phyloP scores from a whole-genome alignment of 192 early-diverging fungal genomes.

The Rhizophlyctis rosea region DNA sequence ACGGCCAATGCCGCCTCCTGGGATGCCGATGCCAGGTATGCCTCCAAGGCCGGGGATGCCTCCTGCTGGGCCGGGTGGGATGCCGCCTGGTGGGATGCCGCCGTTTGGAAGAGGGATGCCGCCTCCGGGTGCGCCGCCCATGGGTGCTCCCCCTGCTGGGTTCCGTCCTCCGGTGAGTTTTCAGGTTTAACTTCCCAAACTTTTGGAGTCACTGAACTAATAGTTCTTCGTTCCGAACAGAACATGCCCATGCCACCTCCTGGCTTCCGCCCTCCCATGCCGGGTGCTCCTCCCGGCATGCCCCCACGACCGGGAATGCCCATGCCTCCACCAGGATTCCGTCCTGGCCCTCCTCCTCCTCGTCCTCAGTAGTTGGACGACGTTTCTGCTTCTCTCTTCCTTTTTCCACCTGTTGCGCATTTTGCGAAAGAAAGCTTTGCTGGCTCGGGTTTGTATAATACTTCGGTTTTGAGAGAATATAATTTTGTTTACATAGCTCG shows the following conservation, averaged over 20 bases:
- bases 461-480: too few relatives aligned
- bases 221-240: background rate
- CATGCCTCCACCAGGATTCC: constrained; percentile 29
- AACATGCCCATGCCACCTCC: constrained; percentile 52
- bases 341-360: constrained; percentile 40
- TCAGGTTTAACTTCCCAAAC: background rate
- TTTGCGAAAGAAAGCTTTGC: background rate
- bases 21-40: constrained; percentile 17
- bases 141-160: constrained; percentile 47
- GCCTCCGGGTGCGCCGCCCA: too few relatives aligned
- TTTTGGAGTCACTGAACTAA: background rate
- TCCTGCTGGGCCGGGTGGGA: constrained; percentile 22
- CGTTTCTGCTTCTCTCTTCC: background rate
- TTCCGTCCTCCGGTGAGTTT: constrained; percentile 43
- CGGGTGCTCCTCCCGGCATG: constrained; percentile 56
- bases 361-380: background rate
- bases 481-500: too few relatives aligned
- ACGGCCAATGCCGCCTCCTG: constrained; percentile 49
- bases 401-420: background rate
- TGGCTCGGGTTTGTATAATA: background rate
- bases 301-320: constrained; percentile 38
- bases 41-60: constrained; percentile 1
- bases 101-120: constrained; percentile 45
- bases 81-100: constrained; percentile 32
- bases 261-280: constrained; percentile 51